phyloP scores from a whole-genome alignment of 371 early-diverging fungal genomes.

The Coemansia sp. region DNA sequence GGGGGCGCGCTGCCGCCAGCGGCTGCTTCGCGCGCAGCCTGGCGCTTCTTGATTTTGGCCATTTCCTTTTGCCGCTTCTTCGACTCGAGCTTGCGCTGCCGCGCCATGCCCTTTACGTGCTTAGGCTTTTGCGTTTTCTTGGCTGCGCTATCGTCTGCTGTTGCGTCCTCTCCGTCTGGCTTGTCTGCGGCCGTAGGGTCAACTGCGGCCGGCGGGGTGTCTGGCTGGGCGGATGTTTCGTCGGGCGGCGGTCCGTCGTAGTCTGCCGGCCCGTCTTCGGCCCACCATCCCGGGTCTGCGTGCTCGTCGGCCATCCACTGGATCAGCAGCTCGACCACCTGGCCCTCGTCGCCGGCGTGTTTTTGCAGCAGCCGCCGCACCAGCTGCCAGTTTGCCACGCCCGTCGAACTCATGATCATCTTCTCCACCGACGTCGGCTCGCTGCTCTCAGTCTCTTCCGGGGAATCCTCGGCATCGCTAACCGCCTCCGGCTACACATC shows the following conservation, averaged over 20 bases:
- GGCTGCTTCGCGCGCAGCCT: constrained; percentile 15
- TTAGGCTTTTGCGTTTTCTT: neutral
- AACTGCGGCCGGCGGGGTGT: too few relatives aligned
- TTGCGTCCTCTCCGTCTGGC: neutral
- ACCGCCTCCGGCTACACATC: constrained; percentile 9
- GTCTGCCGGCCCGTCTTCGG: constrained; percentile 14
- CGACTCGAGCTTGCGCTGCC: constrained; percentile 52
- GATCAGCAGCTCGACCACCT: constrained; percentile 60
- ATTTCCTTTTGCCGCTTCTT: constrained; percentile 54
- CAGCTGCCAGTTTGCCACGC: constrained; percentile 51
- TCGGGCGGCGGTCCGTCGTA: constrained; percentile 21
- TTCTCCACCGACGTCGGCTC: constrained; percentile 53
- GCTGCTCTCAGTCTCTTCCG: constrained; percentile 24
- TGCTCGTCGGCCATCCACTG: constrained; percentile 44
- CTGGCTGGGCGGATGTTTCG: neutral
- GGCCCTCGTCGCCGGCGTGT: constrained; percentile 54
- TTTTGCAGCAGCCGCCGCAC: constrained; percentile 59
- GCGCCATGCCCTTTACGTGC: constrained; percentile 27
- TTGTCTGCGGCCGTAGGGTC: neutral
- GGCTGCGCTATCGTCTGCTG: neutral
- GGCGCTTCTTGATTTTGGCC: constrained; percentile 50
- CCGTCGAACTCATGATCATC: constrained; percentile 55
- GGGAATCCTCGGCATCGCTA: neutral
- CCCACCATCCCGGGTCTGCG: constrained; percentile 25
- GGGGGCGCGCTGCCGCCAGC: neutral